Percentiles rank a stretch among this genome's conserved stretches.
Evolutionary conservation across 768 basidiomycete genomes (phyloP).

Genomic region (Suillus subalutaceus): DNA sequence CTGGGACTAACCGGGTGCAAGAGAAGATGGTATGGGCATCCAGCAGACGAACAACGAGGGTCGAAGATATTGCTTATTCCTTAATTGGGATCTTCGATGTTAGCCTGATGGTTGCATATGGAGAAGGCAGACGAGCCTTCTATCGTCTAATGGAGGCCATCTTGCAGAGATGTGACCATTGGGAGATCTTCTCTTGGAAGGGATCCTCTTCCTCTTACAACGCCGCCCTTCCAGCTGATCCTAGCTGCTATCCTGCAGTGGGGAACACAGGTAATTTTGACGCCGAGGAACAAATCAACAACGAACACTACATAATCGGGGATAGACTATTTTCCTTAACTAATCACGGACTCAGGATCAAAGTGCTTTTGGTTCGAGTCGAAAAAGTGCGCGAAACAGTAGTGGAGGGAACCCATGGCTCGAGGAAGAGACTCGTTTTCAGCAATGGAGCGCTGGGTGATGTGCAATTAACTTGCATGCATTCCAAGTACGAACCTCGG

Average conservation of each 20-base stretch:
- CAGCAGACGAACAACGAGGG: constrained; percentile 27
- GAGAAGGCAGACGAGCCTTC: constrained; percentile 35
- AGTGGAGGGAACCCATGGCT: constrained; percentile 5
- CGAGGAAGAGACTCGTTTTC: neutral
- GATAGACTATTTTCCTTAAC: constrained; percentile 6
- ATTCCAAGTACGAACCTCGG: neutral
- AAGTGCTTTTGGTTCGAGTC: constrained; percentile 8
- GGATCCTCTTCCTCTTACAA: constrained; percentile 23
- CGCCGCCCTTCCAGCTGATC: constrained; percentile 22
- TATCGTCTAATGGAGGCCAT: constrained; percentile 27
- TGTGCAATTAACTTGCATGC: constrained; percentile 3
- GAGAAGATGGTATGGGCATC: constrained; percentile 37
- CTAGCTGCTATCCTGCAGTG: constrained; percentile 21
- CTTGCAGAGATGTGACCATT: constrained; percentile 11
- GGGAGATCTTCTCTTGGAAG: constrained; percentile 31
- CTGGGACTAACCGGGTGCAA: constrained; percentile 8
- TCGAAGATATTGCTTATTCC: constrained; percentile 33
- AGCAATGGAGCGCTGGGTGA: neutral
- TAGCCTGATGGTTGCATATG: constrained; percentile 27
- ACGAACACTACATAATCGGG: neutral
- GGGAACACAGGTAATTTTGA: neutral
- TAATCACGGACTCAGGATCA: constrained; percentile 6
- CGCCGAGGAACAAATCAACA: neutral
- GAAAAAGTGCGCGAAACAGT: neutral
- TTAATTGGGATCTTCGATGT: constrained; percentile 31